Evolutionary conservation across 179 eudicot species (phyloP), one percentile per base, ranked within the genome.

Genomic region (Silene noctiflora): DNA sequence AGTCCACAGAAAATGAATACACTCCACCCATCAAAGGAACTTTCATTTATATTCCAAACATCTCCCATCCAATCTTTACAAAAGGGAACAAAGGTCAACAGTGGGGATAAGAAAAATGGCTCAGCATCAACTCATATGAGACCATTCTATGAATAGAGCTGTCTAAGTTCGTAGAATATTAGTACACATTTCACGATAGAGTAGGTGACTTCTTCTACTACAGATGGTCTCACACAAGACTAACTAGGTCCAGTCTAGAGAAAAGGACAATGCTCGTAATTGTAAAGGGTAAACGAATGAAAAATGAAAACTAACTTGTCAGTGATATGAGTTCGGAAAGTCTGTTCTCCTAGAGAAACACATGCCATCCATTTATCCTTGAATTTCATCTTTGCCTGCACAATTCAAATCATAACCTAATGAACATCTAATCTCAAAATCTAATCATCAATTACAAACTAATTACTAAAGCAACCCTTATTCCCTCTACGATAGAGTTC

Each of bases 291-390:
- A 10, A 68, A 4, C 62, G n/a, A 14, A 29, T 0, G 4, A 58
- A 62, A 35, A 3, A 19, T 7, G 14, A 75, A 72, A 21, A 84
- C 84, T 85, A 86, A 95, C 99, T 89, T 82, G 44, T 93, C 98
- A 67, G 97, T 88, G 31, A 87, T 74, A 44, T 72, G 83, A 24
- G 98, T 93, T n/a, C 97, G 92, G 76, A 86, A 93, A 62, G 99
- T 95, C 82, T 90, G 99, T 80, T 93, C 98, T 12, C 99, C 99
- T 20, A 95, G 79, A 5, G 99, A 82, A 81, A 95, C 85, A 81
- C 98, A 95, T 17, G 97, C 97, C 72, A 93, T 76, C 98, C 98
- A 95, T 79, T 86, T 92, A 81, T 95, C 99, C 87, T 89, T 88
- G 85, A 93, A 88, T 48, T 87, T 80, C 99, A 95, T 93, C 84